Base-by-base conservation (phyloP, 2,329 filamentous ascomycete genomes). In the Cercospora citrullina region DNA sequence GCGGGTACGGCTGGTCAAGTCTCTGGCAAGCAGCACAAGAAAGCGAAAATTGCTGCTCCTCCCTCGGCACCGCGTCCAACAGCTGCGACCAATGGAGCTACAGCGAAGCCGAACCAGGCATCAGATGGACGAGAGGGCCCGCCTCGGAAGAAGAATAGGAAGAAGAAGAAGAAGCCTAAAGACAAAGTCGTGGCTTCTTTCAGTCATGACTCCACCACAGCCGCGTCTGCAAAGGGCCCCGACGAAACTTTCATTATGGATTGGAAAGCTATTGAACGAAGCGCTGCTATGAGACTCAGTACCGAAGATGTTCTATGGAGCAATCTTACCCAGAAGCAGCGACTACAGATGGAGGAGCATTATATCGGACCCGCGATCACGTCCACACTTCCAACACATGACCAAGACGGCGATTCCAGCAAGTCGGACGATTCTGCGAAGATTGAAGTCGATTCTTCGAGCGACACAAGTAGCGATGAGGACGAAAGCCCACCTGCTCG, bases 201-300 rank as follows among this genome's bases (percentile, higher is more conserved):
- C 23, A 3, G 14, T n/a, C 21, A 55, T 26, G 21, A 12, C n/a
- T 31, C 57, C 14, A 7, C 14, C 1, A 16, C 7, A 7, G 45
- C 23, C 12, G 48, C 23, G 21, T n/a, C 23, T 55, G 48, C 14
- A 6, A 33, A 31, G 45, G n/a, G n/a, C 45, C 2, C 10, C 9
- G n/a, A 59, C 18, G 60, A 31, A 21, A 12, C 8, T 16, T 63
- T 51, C 45, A 31, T 10, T 3, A 59, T 64, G 36, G 53, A 64
- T 5, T 64, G 63, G 63, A 16, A 58, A 10, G 51, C 23, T 12
- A 64, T 64, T 21, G 55, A 64, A 14, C 63, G 21, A n/a, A 42
- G 33, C 10, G 63, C 63, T 64, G 39, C 30, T 3, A 18, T 28
- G 23, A 58, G 12, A 12, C 63, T 64, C 31, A 21, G 12, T 10